Conservation (phyloP, 176 grass and related monocot genomes). For the Oryza coarctata region DNA sequence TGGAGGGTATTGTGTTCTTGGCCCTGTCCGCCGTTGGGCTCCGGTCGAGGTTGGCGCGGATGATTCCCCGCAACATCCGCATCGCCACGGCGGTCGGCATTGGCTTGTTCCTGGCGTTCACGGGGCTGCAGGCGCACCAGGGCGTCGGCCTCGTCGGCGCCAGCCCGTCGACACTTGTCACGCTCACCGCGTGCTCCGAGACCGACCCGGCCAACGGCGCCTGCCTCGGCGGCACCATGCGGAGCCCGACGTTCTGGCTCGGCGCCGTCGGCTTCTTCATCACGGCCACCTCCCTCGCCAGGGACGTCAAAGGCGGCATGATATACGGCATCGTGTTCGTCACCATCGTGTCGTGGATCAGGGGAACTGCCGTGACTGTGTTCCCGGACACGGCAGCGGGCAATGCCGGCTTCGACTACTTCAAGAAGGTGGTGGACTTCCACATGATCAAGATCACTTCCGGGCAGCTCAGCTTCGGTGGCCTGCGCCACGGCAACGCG, state of each 20-base stretch:
- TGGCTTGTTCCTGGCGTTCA: constrained; percentile 63
- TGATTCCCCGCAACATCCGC: constrained; percentile 53
- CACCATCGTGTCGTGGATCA: constrained; percentile 58
- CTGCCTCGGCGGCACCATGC: constrained; percentile 59
- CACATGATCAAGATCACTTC: constrained; percentile 52
- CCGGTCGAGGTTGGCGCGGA: constrained; percentile 46
- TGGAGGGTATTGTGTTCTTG: constrained; percentile 59
- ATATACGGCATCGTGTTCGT: constrained; percentile 81
- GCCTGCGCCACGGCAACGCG: constrained; percentile 37
- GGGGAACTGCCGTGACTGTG: constrained; percentile 55
- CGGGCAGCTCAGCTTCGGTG: constrained; percentile 47
- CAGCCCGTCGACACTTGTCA: constrained; percentile 72
- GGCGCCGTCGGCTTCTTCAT: constrained; percentile 55
- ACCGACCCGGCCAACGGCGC: constrained; percentile 55
- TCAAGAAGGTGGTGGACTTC: constrained; percentile 58
- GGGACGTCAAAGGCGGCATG: constrained; percentile 56
- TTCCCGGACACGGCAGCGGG: constrained; percentile 62
- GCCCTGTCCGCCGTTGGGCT: constrained; percentile 45
- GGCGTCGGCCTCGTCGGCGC: constrained; percentile 65
- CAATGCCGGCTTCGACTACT: constrained; percentile 57
- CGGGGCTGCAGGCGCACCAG: constrained; percentile 53
- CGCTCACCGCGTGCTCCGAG: constrained; percentile 57
- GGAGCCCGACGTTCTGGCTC: constrained; percentile 77
- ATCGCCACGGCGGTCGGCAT: constrained; percentile 52
- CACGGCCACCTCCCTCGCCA: constrained; percentile 52